Percentiles rank a stretch among this genome's conserved stretches.
Conservation (phyloP, 192 early-diverging fungal genomes). For the Ambispora gerdemannii region DNA sequence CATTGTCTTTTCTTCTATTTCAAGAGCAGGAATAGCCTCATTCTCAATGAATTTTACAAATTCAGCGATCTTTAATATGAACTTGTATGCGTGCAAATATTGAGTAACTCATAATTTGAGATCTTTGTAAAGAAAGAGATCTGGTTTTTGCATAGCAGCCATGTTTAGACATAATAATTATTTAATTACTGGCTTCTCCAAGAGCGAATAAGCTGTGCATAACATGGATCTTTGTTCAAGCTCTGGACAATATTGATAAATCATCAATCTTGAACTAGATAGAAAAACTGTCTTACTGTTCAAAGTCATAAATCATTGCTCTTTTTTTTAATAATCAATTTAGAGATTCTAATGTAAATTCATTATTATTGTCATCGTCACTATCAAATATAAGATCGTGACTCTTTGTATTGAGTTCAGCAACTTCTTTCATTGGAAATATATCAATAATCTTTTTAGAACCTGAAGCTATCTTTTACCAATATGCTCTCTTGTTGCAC, state of each 20-base stretch:
- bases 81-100: constrained; percentile 16
- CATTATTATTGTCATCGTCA: neutral
- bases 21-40: constrained; percentile 6
- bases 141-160: constrained; percentile 5
- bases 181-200: constrained; percentile 1
- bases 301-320: neutral
- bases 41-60: constrained; percentile 14
- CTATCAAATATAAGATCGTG: neutral
- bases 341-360: constrained; percentile 9
- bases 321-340: constrained; percentile 3
- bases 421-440: too few relatives aligned
- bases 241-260: neutral
- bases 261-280: neutral
- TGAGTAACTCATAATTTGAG: constrained; percentile 7
- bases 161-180: constrained; percentile 1
- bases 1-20: constrained; percentile 7
- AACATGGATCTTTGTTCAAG: neutral
- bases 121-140: neutral
- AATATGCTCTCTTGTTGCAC: constrained; percentile 5
- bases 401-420: too few relatives aligned
- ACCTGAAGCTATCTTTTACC: neutral
- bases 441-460: constrained; percentile 7
- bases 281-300: neutral
- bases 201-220: neutral
- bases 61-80: neutral